Base-by-base conservation (phyloP, 2,329 filamentous ascomycete genomes). In the Colletotrichum somersetense region DNA sequence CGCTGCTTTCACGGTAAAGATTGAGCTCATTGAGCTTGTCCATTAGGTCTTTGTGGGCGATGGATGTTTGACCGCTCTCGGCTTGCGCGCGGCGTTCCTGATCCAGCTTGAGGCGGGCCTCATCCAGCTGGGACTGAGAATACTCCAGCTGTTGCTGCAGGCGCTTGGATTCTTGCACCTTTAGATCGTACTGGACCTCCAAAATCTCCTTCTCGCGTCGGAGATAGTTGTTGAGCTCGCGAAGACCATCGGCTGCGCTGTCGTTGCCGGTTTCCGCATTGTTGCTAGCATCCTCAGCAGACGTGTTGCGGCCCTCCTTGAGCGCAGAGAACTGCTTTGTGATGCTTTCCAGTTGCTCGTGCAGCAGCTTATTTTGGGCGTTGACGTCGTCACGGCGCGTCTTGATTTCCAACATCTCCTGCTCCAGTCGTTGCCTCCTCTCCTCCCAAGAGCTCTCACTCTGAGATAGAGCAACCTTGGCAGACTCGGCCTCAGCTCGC, bases 171-270 rank as follows among this genome's bases (percentile, higher is more conserved):
- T 99, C 96, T 77, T 97, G 94, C 0, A 91, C 88, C 77, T 96
- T 95, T 56, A 98, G 87, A 76, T 98, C 95, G 77, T 95, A 93
- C 78, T 98, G 96, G n/a, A 98, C 94, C 77, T 99, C 96, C 11
- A 98, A 89, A 75, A 99, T 98, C 80, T 98, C 96, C 85, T 98
- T 99, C 83, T 99, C 97, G 53, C 94, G 92, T 57, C 96, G 92
- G 73, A 99, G 85, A 80, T 96, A 99, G 73, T 90, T 92, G 82
- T 97, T 97, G 68, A 99, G 89, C 78, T 98, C 96, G 73, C 96
- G 93, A 12, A 97, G 89, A 65, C 93, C 93, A 75, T 94, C 93
- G 20, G 71, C 66, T n/a, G 72, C 72, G 12, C 91, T 84, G 33
- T 84, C 83, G 6, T 85, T 80, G 48, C 86, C 85, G 5, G 87